Percentiles rank a stretch among this genome's conserved stretches.
phyloP scores from a whole-genome alignment of 2,329 filamentous ascomycete species.

The Claviceps citrina region DNA sequence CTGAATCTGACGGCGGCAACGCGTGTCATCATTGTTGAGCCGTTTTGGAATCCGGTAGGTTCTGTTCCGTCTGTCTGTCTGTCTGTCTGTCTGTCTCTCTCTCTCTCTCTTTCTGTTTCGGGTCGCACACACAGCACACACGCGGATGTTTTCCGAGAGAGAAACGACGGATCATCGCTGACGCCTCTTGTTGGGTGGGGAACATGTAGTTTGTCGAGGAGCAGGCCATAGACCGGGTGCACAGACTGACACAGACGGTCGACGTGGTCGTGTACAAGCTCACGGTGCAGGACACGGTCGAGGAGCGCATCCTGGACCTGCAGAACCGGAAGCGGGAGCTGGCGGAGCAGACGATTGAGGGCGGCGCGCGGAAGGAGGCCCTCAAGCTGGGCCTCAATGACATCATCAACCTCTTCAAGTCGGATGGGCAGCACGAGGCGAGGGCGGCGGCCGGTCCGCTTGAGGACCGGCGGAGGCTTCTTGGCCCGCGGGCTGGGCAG shows the following conservation, averaged over 20 bases:
- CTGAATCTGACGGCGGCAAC: slow-evolving; percentile 90
- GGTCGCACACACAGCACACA: too few relatives aligned
- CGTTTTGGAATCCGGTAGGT: slow-evolving; percentile 90
- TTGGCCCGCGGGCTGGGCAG: background rate
- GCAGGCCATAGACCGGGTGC: slow-evolving; percentile 94
- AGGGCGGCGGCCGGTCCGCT: slow-evolving; percentile 7
- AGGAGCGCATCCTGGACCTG: slow-evolving; percentile 85
- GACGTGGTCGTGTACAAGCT: slow-evolving; percentile 94
- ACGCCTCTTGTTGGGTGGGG: background rate
- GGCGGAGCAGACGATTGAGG: slow-evolving; percentile 83
- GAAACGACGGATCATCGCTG: too few relatives aligned
- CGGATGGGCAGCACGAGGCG: slow-evolving; percentile 29
- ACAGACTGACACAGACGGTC: slow-evolving; percentile 90
- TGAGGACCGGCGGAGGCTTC: slow-evolving; percentile 2
- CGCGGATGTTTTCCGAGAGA: too few relatives aligned
- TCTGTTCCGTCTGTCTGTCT: too few relatives aligned
- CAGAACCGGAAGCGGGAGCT: slow-evolving; percentile 88
- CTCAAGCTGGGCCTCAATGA: slow-evolving; percentile 85
- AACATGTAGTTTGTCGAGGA: slow-evolving; percentile 98
- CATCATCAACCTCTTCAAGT: slow-evolving; percentile 77
- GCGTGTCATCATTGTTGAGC: slow-evolving; percentile 85
- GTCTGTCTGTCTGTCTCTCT: background rate
- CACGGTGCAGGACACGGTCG: slow-evolving; percentile 72
- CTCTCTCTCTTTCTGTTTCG: background rate
- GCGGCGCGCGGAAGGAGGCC: slow-evolving; percentile 53